Evolutionary conservation across 164 flowering plant species (phyloP).

Genomic region (Macadamia tetraphylla): DNA sequence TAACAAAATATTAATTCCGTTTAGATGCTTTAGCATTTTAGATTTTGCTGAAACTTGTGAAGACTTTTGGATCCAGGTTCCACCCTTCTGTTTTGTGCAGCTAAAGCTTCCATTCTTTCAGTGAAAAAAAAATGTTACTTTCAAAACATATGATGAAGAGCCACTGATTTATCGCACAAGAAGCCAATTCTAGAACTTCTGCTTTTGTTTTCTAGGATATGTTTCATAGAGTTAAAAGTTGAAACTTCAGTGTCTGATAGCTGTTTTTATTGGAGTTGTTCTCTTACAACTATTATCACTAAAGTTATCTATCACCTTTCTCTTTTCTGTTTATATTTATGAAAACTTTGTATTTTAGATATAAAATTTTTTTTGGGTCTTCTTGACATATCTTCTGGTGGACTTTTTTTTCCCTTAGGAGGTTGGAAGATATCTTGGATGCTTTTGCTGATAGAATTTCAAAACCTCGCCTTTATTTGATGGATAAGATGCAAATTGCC

Average conservation of each 20-base stretch:
- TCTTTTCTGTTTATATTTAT: not conserved
- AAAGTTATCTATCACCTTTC: not conserved
- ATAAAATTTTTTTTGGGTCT: not conserved
- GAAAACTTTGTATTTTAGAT: not conserved
- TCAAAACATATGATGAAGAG: not conserved
- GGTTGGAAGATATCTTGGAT: slow-evolving; percentile 82
- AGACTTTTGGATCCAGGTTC: no score
- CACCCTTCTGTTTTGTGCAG: no score
- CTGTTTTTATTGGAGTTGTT: not conserved
- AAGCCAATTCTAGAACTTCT: not conserved
- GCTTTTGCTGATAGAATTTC: slow-evolving; percentile 80
- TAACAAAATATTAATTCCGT: no score
- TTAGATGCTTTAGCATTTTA: no score
- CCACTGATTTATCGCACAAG: not conserved
- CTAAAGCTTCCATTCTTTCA: no score
- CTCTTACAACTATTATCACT: not conserved
- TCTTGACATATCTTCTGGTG: slow-evolving; percentile 7
- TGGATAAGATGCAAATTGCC: slow-evolving; percentile 95
- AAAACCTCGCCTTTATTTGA: slow-evolving; percentile 78
- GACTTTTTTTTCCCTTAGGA: slow-evolving; percentile 37
- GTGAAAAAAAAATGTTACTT: not conserved
- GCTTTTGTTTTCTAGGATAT: not conserved
- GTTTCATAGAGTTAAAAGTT: not conserved
- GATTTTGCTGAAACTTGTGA: no score
- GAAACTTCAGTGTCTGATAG: not conserved